Evolutionary conservation across 805 yeast species (phyloP).

Genomic region (Henningerozyma blattae): DNA sequence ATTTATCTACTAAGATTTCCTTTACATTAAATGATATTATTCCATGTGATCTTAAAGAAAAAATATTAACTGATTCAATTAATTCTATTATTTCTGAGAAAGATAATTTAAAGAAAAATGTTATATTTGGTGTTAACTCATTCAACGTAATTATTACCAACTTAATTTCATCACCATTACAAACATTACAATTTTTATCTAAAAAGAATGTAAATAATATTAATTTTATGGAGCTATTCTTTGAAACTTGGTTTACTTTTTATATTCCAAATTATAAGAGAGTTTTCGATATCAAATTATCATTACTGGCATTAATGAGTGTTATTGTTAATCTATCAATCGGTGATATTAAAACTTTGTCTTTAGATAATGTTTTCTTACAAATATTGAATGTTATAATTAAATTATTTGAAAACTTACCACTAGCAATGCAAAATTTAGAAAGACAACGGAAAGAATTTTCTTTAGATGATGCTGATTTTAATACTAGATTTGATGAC

Average conservation of each 20-base stretch:
- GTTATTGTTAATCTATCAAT: slow-evolving; percentile 25
- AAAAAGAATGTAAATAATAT: slow-evolving; percentile 30
- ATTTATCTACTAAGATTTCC: slow-evolving; percentile 51
- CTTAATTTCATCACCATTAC: slow-evolving; percentile 45
- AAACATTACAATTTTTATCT: slow-evolving; percentile 40
- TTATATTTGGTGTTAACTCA: slow-evolving; percentile 23
- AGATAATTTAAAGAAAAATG: slow-evolving; percentile 14
- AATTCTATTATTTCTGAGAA: slow-evolving; percentile 20
- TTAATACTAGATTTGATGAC: slow-evolving; percentile 10
- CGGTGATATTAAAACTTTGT: slow-evolving; percentile 22
- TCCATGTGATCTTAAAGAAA: slow-evolving; percentile 34
- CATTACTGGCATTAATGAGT: slow-evolving; percentile 53
- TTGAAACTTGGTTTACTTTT: slow-evolving; percentile 30
- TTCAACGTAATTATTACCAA: slow-evolving; percentile 52
- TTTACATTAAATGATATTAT: slow-evolving; percentile 39
- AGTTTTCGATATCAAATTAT: slow-evolving; percentile 73
- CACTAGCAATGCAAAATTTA: slow-evolving; percentile 55
- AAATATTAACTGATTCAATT: slow-evolving; percentile 33
- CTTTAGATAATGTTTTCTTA: slow-evolving; percentile 29
- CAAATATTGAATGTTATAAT: slow-evolving; percentile 43
- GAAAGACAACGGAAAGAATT: slow-evolving; percentile 53
- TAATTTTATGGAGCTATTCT: slow-evolving; percentile 32
- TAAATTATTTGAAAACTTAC: slow-evolving; percentile 44
- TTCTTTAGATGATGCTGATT: slow-evolving; percentile 25
- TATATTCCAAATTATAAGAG: slow-evolving; percentile 42